Conservation (phyloP, 495 filamentous ascomycete species). For the Podospora didyma region DNA sequence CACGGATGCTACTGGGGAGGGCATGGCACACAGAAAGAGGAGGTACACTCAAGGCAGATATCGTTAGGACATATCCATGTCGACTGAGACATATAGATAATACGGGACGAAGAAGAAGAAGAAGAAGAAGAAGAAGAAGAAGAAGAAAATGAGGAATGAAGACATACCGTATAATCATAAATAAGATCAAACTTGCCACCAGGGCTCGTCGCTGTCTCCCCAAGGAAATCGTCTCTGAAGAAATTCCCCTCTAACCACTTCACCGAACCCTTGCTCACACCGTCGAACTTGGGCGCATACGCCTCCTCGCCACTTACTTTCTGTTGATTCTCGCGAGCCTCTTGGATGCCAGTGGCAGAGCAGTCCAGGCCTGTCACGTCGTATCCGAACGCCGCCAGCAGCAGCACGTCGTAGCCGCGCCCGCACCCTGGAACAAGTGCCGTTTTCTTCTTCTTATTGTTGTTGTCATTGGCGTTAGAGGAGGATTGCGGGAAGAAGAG, state of each 20-base stretch:
- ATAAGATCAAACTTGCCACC: slow-evolving; percentile 64
- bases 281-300: slow-evolving; percentile 28
- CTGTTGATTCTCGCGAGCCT: slow-evolving; percentile 46
- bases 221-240: slow-evolving; percentile 58
- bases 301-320: slow-evolving; percentile 19
- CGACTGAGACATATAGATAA: not conserved
- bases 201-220: not conserved
- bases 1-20: too few species aligned
- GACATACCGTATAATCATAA: slow-evolving; percentile 77
- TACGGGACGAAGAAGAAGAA: not conserved
- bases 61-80: too few species aligned
- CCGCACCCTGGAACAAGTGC: slow-evolving; percentile 73
- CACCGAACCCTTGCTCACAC: slow-evolving; percentile 40
- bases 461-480: slow-evolving; percentile 14
- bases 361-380: slow-evolving; percentile 71
- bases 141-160: not conserved
- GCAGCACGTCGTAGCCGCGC: slow-evolving; percentile 67
- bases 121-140: too few species aligned
- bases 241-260: slow-evolving; percentile 68
- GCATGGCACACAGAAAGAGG: too few species aligned
- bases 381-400: slow-evolving; percentile 67
- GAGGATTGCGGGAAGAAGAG: slow-evolving; percentile 43
- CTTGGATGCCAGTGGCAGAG: slow-evolving; percentile 49
- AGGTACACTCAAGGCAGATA: too few species aligned
- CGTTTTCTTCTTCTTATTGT: slow-evolving; percentile 35